Base-by-base conservation (phyloP, 208 protist species). In the Crithidia acanthocephali region DNA sequence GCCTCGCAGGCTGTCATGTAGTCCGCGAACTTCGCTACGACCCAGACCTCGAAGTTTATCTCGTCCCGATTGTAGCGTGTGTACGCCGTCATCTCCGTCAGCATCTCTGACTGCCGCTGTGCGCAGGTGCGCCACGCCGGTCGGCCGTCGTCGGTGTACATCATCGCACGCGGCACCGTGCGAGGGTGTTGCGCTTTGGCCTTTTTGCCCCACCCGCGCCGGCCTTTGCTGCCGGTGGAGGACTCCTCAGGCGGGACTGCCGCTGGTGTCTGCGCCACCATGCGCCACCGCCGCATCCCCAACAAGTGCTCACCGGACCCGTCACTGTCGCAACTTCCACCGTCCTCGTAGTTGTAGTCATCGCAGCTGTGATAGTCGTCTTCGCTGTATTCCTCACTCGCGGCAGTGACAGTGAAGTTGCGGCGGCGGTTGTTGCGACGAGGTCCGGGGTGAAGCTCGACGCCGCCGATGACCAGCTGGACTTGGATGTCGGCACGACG, bases 21-120 rank as follows among this genome's bases (percentile, higher is more conserved):
- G 25, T 63, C 58, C 11, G 58, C 58, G 25, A 63, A 51, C 23
- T 32, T 6, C 58, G 32, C 25, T 25, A 40, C 58, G 10, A 51
- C n/a, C 58, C 58, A 63, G 23, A 63, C 58, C 40, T 51, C 58
- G 16, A 63, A 63, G 18, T 63, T 51, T 13, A 33, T 23, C 3
- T 35, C 40, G 22, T 63, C 40, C 30, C 40, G 6, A 40, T 63
- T 30, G 22, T 35, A 63, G 2, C 58, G 58, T 10, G 40, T 40
- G 40, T 63, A 63, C 40, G 3, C 40, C 13, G 37, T 40, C 58
- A 35, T 35, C 11, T 51, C 58, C 13, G 25, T 8, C 32, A 63
- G 51, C 58, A 51, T 51, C 40, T 47, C 58, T 18, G 58, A 11
- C 40, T 51, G 58, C 13, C 40, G 40, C 58, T 63, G 35, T 40